These are phyloP conservation scores for Boletus semigastroideus DNA, from an alignment of 1,284 basidiomycete genomes.

Conservation along the genomic window DNA sequence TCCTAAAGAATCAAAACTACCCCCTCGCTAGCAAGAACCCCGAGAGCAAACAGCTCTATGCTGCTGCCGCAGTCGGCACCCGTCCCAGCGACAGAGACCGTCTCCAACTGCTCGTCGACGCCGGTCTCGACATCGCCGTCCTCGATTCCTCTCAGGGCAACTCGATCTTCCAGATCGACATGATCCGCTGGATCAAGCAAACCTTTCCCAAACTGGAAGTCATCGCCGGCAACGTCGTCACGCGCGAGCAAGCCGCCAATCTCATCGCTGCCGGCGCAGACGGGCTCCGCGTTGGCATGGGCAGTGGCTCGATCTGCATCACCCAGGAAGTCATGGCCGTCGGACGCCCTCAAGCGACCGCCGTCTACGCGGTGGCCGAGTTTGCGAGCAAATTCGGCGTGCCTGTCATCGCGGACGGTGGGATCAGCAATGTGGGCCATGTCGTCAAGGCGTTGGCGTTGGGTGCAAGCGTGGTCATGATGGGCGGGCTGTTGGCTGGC, in stretches of 20 bases:
- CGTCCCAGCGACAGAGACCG: conserved; percentile 88
- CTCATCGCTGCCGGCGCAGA: conserved; percentile 96
- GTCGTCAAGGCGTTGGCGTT: conserved; percentile 96
- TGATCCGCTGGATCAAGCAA: conserved; percentile 93
- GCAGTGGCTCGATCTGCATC: conserved; percentile 97
- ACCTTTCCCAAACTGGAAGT: conserved; percentile 86
- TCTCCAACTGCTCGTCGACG: conserved; percentile 84
- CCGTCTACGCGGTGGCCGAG: conserved; percentile 93
- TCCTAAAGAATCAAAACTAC: conserved; percentile 98
- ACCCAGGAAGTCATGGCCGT: conserved; percentile 99
- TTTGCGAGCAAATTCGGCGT: conserved; percentile 94
- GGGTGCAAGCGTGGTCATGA: conserved; percentile 97
- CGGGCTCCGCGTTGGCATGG: conserved; percentile 95
- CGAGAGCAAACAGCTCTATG: conserved; percentile 93
- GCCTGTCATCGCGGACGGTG: conserved; percentile 98
- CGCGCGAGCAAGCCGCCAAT: conserved; percentile 93
- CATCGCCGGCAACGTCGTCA: conserved; percentile 97
- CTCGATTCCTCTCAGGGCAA: conserved; percentile 98
- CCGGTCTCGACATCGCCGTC: conserved; percentile 93
- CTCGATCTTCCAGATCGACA: conserved; percentile 92
- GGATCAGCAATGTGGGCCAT: conserved; percentile 95
- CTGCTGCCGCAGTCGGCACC: conserved; percentile 96
- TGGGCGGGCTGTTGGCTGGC: conserved; percentile 95
- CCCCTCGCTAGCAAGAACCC: conserved; percentile 94
- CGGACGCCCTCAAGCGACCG: conserved; percentile 95